Base-by-base conservation (phyloP, 1,139 yeast genomes). In the Yamadazyma buinensis region DNA sequence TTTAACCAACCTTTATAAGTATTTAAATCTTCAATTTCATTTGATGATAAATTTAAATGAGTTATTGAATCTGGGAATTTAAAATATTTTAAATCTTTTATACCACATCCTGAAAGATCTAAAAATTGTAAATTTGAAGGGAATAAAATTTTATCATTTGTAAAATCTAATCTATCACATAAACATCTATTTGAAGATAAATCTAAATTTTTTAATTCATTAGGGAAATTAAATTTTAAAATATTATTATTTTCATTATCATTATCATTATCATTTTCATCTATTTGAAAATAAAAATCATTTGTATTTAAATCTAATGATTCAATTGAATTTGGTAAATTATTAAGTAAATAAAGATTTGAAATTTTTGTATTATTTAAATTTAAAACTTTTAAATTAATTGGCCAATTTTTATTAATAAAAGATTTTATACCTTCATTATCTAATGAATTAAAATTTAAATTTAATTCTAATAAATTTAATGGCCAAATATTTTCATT, bases 31-130 rank as follows among this genome's bases (percentile, higher is more conserved):
- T 52, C 42, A 14, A 64, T 32, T 7, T n/a, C 3, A 23, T 32
- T 32, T 4, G 8, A 11, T 9, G 11, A 13, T 7, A 32, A n/a
- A 2, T 52, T 47, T 13, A 63, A 42, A 7, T 41, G 40, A n/a
- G 40, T 39, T 28, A 64, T 41, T 2, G 52, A 47, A 1, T 19
- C 23, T 2, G 69, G 69, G 35, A 62, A 61, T 15, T 46, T 39
- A 34, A 63, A 54, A 19, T 37, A 43, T 7, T 37, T 28, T 11
- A 63, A 43, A 7, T 42, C 40, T 2, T 20, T 30, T 7, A 61
- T 41, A 2, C 45, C 39, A 37, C 67, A 59, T 23, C 52, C 59
- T 7, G 21, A 21, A 4, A 43, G 25, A 8, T 30, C 14, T 17
- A 43, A 29, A 17, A 30, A 17, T 18, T 33, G 28, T 18, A 43